Base-by-base conservation (phyloP, 176 grass and related monocot genomes). In the Poa annua region DNA sequence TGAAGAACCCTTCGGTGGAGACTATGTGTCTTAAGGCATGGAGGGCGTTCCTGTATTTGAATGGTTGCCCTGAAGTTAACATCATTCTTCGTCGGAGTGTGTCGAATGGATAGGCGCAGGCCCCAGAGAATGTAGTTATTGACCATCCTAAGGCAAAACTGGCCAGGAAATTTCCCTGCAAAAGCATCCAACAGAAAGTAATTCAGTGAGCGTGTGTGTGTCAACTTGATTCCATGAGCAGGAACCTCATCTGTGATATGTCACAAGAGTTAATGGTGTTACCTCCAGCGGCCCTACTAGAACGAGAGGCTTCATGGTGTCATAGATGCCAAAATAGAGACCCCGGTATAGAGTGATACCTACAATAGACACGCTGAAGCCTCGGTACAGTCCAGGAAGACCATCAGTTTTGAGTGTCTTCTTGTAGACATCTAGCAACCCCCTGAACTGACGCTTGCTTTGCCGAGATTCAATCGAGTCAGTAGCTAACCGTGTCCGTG, bases 81-180 rank as follows among this genome's bases (percentile, higher is more conserved):
- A 98, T 95, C 96, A 98, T 98, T 77, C 96, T 93, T 64, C 96
- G 79, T 14, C 92, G 92, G 66, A 98, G 84, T 20, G 96, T 98
- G 61, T 98, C 96, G 4, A 98, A 98, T 87, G 92, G 96, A 73
- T 95, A 92, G 63, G 89, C 89, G 12, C 90, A 98, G 8, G 88
- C 69, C 63, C 96, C 92, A 0, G 96, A 98, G 82, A 91, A 98
- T 49, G 90, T 98, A n/a, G 96, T 98, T 80, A 93, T 88, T 38
- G 89, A 59, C 96, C 96, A 95, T 52, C 90, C 96, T 77, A 98
- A 75, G 26, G 87, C 83, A 86, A 98, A 98, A 87, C 92, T 95
- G 16, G 92, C 91, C 1, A 98, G 88, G 32, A 98, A 98, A 80
- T 98, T 98, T 32, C 90, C 90, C 96, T 98, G 77, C 2, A 82